These are phyloP conservation scores for Pharus latifolius DNA, from an alignment of 176 grass and related monocot genomes.

Conservation along the genomic window DNA sequence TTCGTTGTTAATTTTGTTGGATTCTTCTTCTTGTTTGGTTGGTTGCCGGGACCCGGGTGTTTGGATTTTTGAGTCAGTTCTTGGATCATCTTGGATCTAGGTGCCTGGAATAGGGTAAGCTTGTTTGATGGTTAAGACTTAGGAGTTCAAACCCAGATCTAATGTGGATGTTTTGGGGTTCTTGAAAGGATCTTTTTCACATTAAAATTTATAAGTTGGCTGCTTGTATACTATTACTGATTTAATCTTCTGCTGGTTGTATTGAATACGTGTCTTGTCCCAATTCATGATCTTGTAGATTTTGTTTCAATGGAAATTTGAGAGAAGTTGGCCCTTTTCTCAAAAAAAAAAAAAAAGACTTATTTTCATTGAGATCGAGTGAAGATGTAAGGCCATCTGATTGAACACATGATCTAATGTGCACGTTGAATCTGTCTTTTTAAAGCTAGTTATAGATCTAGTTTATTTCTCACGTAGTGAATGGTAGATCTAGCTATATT, in stretches of 20 bases:
- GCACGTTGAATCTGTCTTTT: neutral
- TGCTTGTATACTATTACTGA: too few species aligned
- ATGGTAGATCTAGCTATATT: neutral
- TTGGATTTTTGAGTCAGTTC: neutral
- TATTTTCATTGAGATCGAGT: neutral
- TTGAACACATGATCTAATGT: neutral
- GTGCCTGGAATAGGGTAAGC: too few species aligned
- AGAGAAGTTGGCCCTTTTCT: too few species aligned
- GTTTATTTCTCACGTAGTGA: neutral
- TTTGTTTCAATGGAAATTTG: too few species aligned
- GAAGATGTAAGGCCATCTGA: neutral
- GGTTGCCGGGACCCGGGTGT: neutral
- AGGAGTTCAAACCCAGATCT: neutral
- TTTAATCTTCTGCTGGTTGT: too few species aligned
- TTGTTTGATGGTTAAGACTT: neutral
- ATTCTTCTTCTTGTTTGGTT: neutral
- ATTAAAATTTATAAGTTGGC: too few species aligned
- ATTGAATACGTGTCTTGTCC: neutral
- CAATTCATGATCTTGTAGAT: too few species aligned
- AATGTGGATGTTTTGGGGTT: neutral
- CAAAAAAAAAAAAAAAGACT: too few species aligned
- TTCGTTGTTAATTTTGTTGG: neutral
- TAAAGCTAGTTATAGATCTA: neutral
- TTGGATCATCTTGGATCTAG: slow-evolving; percentile 1
- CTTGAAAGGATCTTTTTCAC: neutral